Evolutionary conservation across 345 rosid genomes (phyloP), one percentile per base, ranked within the genome.

Genomic region (Aethionema arabicum): DNA sequence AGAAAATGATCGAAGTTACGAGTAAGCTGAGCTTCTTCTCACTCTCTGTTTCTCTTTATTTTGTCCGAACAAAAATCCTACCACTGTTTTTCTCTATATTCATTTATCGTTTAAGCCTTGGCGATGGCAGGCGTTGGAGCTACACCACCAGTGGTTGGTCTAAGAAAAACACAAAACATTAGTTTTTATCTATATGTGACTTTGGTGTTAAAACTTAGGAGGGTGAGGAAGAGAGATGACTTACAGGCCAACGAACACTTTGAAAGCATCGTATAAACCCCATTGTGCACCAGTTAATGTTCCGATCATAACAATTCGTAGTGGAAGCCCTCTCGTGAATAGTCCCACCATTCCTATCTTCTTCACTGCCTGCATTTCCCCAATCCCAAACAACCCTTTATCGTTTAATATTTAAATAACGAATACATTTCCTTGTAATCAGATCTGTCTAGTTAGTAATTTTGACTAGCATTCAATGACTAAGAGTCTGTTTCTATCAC

Each of bases 261-360:
- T 95, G 83, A 95, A 88, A 44, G 97, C 91, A 75, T 95, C 99
- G 59, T 95, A 95, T 59, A 95, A 66, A 35, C 86, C 96, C 99
- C 99, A 95, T 42, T 95, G 99, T 8, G 97, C 96, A 52, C 95
- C 97, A 0, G 97, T 93, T 56, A 93, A 88, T 29, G 99, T 87
- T 61, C 99, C 99, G 5, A 93, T 95, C 99, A 93, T 93, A 74
- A 88, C 96, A 70, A 90, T 93, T 69, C 97, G 87, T 3, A 95
- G 91, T 55, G 99, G 97, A 67, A 88, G 96, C 7, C 99, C 97
- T 11, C 97, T 88, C 33, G 99, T 95, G 72, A 90, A 95, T 13
- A 95, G 88, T 36, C 99, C 99, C 95, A 70, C 63, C 68, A 82
- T 15, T 7, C 97, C 99, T 6, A 95, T 63, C 89, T 90, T 90